Base-by-base conservation (phyloP, 352 stramenopile species). In the Lagenidium sp. region DNA sequence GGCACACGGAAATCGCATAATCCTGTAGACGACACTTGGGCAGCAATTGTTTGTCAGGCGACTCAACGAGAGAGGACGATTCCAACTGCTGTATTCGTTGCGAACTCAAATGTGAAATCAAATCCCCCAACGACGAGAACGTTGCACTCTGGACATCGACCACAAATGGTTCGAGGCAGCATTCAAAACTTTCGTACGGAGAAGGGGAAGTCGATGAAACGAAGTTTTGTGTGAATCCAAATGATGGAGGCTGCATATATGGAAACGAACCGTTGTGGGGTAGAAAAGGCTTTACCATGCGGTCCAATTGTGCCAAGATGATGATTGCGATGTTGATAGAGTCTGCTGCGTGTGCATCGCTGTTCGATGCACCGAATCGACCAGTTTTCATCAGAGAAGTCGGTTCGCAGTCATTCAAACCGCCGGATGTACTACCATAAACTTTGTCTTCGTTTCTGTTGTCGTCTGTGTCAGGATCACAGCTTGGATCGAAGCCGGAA, bases 261-360 rank as follows among this genome's bases (percentile, higher is more conserved):
- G n/a, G n/a, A n/a, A n/a, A n/a, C n/a, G 30, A 50, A 8, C 51
- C 59, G 30, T 44, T 35, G 28, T 80, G 81, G 0, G 67, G 53
- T 1, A 79, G 22, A 43, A 74, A 79, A 2, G 65, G 53, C 18
- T 69, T 55, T 19, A 53, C 75, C 6, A 95, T 52, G 11, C 80
- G 62, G 39, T 95, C 83, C 16, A 95, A 57, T 23, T 95, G 75
- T 1, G 82, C 85, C 10, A 95, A 28, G 13, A 95, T 60, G 13
- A 82, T 60, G 21, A 81, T 53, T 15, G 53, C 72, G 15, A 65
- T 40, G 21, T 80, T 57, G 0, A 82, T 29, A 1, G 65, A 58
- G 25, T 82, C 37, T 24, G 45, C 21, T 11, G n/a, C n/a, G 6
- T 28, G 20, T 13, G 7, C 37, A 23, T 43, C 23, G 6, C 6